Base-by-base conservation (phyloP, 306 rosid genomes). In the Glycine tomentella region DNA sequence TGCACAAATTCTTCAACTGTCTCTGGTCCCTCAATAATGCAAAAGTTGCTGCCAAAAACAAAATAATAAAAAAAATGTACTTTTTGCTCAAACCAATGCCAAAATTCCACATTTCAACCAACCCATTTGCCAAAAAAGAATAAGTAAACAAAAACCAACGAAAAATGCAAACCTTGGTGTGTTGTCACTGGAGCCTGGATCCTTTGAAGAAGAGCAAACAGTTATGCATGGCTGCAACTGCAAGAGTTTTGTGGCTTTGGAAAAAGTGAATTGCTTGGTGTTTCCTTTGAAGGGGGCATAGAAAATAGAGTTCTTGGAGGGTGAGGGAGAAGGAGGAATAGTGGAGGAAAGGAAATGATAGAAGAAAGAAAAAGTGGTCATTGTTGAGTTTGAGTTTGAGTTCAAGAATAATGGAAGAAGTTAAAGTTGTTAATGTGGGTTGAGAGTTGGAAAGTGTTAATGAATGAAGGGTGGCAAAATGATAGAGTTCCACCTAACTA, bases 11-110 rank as follows among this genome's bases (percentile, higher is more conserved):
- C 99, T 89, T 90, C 95, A 82, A 95, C 92, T 9, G 93, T 95
- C 83, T 95, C 99, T 48, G 99, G 99, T 40, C 99, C 99, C 84
- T 95, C 99, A 78, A 95, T 95, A 61, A 95, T 95, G 80, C 99
- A 95, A 72, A 95, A 95, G 65, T 91, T 90, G 81, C 99, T 95
- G 88, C 4, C 9, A 34, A 33, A 59, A 20, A 20, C 25, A 20
- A 36, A 2, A n/a, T 15, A n/a, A 6, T 3, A 48, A 10, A 77
- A 44, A 36, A 16, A 74, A 51, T 20, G 36, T 9, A 44, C 2
- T 25, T 66, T 75, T 64, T 38, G 9, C 72, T 59, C 64, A 70
- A 79, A 51, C 14, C 61, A 73, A 31, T n/a, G 14, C 5, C 72
- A 83, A 76, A 20, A 20, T 20, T 20, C 25, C 3, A 36, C 38